These are phyloP conservation scores for Suillus spraguei DNA, from an alignment of 768 basidiomycete species.

Conservation along the genomic window DNA sequence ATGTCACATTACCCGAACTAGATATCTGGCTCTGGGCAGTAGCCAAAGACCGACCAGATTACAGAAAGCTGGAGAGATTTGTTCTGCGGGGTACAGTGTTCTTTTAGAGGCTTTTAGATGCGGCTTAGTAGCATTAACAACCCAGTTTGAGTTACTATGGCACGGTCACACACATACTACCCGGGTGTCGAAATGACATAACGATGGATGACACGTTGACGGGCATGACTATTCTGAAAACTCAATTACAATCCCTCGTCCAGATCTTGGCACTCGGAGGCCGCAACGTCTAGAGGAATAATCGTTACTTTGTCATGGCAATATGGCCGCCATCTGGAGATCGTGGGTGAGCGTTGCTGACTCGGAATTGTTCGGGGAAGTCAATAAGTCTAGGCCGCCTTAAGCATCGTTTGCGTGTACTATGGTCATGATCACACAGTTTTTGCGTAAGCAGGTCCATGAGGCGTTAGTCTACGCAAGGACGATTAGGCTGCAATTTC, in stretches of 20 bases:
- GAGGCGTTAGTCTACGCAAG: neutral
- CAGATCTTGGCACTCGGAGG: neutral
- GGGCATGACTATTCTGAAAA: neutral
- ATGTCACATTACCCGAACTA: conserved; percentile 59
- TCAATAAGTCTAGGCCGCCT: neutral
- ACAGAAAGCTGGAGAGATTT: conserved; percentile 66
- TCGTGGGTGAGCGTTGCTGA: neutral
- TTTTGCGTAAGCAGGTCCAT: neutral
- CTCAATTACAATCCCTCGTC: neutral
- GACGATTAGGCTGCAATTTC: neutral
- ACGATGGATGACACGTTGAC: neutral
- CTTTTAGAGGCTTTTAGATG: conserved; percentile 69
- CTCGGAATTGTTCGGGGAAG: too few species aligned
- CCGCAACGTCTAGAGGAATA: neutral
- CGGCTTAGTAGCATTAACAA: neutral
- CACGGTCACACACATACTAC: neutral
- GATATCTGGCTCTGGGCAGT: conserved; percentile 85
- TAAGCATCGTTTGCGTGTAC: neutral
- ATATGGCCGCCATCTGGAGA: neutral
- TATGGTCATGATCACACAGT: neutral
- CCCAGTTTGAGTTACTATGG: neutral
- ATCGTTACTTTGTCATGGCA: neutral
- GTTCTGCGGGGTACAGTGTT: conserved; percentile 66
- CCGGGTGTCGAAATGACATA: neutral
- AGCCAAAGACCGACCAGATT: conserved; percentile 77